Conservation (phyloP, 805 yeast species). For the Torulaspora microellipsoides region DNA sequence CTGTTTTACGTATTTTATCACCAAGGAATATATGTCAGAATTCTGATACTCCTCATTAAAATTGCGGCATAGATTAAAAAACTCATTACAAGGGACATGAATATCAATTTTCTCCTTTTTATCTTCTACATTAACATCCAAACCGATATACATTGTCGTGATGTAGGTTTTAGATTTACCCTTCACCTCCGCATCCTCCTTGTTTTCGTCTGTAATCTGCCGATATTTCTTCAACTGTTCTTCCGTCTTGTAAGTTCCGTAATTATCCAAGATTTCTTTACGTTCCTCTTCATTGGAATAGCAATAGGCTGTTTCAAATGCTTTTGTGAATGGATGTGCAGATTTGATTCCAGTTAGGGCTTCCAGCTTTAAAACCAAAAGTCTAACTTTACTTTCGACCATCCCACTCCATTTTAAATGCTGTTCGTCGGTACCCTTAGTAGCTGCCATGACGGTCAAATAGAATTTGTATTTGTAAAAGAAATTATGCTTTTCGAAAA, state of each 20-base stretch:
- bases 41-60: conserved; percentile 66
- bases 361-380: conserved; percentile 81
- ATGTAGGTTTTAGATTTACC: conserved; percentile 45
- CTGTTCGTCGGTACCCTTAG: conserved; percentile 70
- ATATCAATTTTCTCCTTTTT: conserved; percentile 69
- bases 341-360: conserved; percentile 64
- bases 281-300: conserved; percentile 52
- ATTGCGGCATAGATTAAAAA: conserved; percentile 70
- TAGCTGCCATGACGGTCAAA: conserved; percentile 72
- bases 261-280: conserved; percentile 52
- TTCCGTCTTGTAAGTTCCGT: conserved; percentile 59
- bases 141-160: conserved; percentile 77
- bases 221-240: conserved; percentile 24
- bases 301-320: conserved; percentile 53
- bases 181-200: conserved; percentile 31
- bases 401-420: conserved; percentile 90
- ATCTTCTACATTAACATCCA: conserved; percentile 47
- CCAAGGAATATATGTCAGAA: conserved; percentile 47
- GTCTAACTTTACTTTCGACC: conserved; percentile 82
- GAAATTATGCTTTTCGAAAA: conserved; percentile 76
- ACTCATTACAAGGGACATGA: conserved; percentile 86
- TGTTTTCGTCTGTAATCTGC: conserved; percentile 37
- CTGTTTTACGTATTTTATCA: conserved; percentile 67
- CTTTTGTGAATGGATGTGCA: conserved; percentile 88
- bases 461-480: conserved; percentile 84